Evolutionary conservation across 1,139 yeast species (phyloP), one percentile per base, ranked within the genome.

Genomic region (Yamadazyma friedrichii): DNA sequence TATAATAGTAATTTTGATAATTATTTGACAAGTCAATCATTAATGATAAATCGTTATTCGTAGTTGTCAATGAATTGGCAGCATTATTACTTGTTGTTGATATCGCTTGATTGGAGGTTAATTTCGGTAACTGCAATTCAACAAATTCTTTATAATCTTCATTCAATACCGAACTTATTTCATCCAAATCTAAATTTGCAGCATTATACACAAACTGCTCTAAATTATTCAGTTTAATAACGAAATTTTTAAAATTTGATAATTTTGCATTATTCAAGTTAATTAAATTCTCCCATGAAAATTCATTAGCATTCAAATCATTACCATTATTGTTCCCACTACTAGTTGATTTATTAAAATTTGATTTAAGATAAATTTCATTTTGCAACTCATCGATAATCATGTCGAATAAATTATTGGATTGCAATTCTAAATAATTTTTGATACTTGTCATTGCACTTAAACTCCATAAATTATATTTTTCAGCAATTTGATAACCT

Each of bases 371-470:
- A 56, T 87, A 91, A 15, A 89, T 68, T 44, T 88, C 86, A 43
- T 74, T 78, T 47, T 81, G 84, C 33, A 89, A 65, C 56, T 89
- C 96, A 49, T 87, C 96, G 15, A 88, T 68, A 22, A 89, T 67
- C 54, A 80, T 80, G 42, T 84, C 88, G 53, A 85, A 84, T 35
- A 91, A 62, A 40, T 75, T 74, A 54, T 70, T 82, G 33, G 82
- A 80, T 52, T 87, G 95, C 6, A 74, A 58, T 38, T 78, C 78
- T 30, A 88, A 65, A 50, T 82, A 83, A 30, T 69, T 70, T 45
- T 76, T 80, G 11, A 83, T 64, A 4, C 81, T 74, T 33, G 64
- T 64, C 61, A 88, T 67, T 0, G 87, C 82, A 0, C 84, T 74
- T 26, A 88, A 65, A 29, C 75, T 65, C 79, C 88, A 80, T 41